Percentiles rank a stretch among this genome's conserved stretches.
Evolutionary conservation across 768 basidiomycete species (phyloP).

Genomic region (Termitomyces sp.): DNA sequence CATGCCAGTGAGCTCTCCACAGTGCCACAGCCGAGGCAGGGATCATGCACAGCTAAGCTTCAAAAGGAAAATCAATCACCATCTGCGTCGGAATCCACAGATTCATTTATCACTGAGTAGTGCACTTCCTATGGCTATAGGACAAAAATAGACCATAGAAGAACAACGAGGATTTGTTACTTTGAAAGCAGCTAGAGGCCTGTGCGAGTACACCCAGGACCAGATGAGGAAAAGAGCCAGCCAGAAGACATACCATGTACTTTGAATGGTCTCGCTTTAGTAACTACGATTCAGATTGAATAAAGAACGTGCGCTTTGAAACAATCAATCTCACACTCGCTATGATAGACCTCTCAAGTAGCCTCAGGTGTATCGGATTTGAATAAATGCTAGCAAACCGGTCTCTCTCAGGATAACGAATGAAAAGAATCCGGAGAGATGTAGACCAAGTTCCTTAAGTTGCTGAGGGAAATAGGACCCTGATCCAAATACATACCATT

Average conservation of each 20-base stretch:
- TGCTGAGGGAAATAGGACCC: not conserved
- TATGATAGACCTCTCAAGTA: not conserved
- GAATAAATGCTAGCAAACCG: no score
- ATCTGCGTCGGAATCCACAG: not conserved
- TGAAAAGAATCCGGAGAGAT: not conserved
- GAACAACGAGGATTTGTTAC: not conserved
- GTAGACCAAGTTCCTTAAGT: not conserved
- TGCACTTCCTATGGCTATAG: no score
- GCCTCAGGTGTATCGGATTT: not conserved
- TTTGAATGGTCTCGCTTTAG: not conserved
- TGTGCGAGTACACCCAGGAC: not conserved
- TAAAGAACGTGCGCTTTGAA: not conserved
- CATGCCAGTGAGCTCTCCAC: not conserved
- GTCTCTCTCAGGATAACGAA: not conserved
- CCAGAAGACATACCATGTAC: not conserved
- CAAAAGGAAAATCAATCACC: not conserved
- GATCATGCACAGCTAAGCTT: not conserved
- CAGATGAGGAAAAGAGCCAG: not conserved
- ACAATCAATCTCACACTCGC: not conserved
- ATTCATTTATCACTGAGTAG: not conserved
- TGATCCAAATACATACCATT: not conserved
- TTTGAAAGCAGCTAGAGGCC: not conserved
- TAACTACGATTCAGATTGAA: not conserved
- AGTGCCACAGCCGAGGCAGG: not conserved
- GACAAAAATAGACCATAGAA: not conserved